Base-by-base conservation (phyloP, 2,329 filamentous ascomycete species). In the Pseudohalonectria lignicola region DNA sequence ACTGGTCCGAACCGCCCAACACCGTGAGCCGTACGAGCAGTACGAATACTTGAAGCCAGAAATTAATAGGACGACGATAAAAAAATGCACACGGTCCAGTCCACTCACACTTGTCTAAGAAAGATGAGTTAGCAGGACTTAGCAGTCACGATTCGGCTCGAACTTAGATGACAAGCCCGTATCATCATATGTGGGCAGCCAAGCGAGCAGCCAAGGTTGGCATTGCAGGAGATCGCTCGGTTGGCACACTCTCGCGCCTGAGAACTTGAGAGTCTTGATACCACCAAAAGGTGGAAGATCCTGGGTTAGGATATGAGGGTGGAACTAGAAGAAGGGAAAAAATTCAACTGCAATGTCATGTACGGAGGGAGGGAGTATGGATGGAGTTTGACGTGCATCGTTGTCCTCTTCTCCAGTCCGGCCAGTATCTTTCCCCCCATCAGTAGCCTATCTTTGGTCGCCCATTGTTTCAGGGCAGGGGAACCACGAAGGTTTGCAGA, bases 1-100 rank as follows among this genome's bases (percentile, higher is more conserved):
- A 8, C 8, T 26, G 23, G 7, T 26, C 23, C 23, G 23, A 26
- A 12, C 23, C 23, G 23, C 23, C 23, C 23, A 26, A 26, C 23
- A 26, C 12, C 7, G 8, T 7, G 12, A 12, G 23, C 23, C 23
- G 23, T n/a, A n/a, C n/a, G n/a, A n/a, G n/a, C 30, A 32, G 16
- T n/a, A n/a, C 25, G 26, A 29, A 48, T 48, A 52, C 50, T 46
- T 52, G 50, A 49, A 46, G 26, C 29, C 38, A 41, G 42, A 51
- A 45, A 50, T 50, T 53, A 54, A 52, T 48, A 49, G 40, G 23
- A 37, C 35, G 28, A 37, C 13, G 29, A 31, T 28, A 20, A 37
- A 31, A 19, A 17, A 13, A 16, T 18, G 23, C 23, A 26, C 23
- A 8, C 12, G 23, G 23, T 12, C 23, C 7, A 26, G 12, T 26